Evolutionary conservation across 768 basidiomycete genomes (phyloP), one percentile per base, ranked within the genome.

Genomic region (Boletus sensibilis): DNA sequence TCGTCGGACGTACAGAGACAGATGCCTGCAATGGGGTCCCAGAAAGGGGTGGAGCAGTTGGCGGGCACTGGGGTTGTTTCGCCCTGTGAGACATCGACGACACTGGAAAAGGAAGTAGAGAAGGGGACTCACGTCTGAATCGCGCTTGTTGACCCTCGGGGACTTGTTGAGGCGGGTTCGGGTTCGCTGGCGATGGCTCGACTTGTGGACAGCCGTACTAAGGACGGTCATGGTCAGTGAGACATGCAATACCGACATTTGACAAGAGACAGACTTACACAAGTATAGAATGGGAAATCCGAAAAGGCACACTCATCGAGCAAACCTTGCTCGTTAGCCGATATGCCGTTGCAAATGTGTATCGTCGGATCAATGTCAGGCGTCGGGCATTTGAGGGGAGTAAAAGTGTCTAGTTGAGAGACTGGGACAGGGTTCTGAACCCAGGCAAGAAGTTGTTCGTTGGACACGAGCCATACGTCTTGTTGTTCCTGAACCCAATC

Each of bases 1-100:
- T 71, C 73, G 49, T 56, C 60, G 2, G 80, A 78, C 0, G 72
- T 78, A 72, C 89, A 92, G 50, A 85, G 72, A 61, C 90, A 92
- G 37, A 76, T 72, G 62, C 82, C 85, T 27, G 60, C 75, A 49
- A 90, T 78, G 2, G 90, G 90, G 68, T 92, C 89, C 87, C 88
- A 91, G 78, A 88, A 92, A 4, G 86, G 78, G 11, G 88, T 90
- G 5, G 86, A 85, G 70, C 88, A 90, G 72, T 88, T 87, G 21
- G 77, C 55, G 23, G 88, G 82, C 3, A 90, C 86, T 87, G 43
- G 14, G 21, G 25, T 12, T 12, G 1, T 47, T 14, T 47, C 20
- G 10, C 7, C 16, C 11, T 27, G 27, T 38, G n/a, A 38, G 20
- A 29, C 13, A 16, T 48, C 38, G 18, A 49, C n/a, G 39, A 55